Evolutionary conservation across 129 eudicot genomes (phyloP), one percentile per base, ranked within the genome.

Genomic region (Daucus carota): DNA sequence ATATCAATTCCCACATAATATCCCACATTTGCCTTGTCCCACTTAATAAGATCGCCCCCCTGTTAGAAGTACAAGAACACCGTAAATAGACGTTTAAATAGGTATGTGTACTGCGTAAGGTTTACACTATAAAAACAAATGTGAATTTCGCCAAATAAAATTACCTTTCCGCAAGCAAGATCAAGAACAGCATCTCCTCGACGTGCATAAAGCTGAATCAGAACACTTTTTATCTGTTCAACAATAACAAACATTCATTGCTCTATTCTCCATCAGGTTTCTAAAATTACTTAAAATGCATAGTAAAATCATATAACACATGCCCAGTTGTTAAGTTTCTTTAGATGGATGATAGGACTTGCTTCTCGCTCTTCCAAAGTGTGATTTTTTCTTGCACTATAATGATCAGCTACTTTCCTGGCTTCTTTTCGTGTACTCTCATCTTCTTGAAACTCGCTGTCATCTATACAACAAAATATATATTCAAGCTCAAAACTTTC

Each of bases 81-180:
- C 74, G 44, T 74, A 44, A 1, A 33, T 31, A 66, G n/a, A 10
- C 38, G 0, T 26, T 34, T 63, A 4, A 22, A 29, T 62, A 16
- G 34, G 52, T 72, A 72, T 44, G 9, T 33, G 5, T 8, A 52
- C 3, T 38, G 20, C 17, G 43, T 8, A 33, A 26, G 17, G 24
- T 65, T 73, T 36, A 57, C 7, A 34, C 26, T n/a, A n/a, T n/a
- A n/a, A 28, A 10, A 9, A 71, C 76, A 46, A n/a, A n/a, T n/a
- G n/a, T n/a, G n/a, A n/a, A n/a, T n/a, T n/a, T n/a, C 38, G 3
- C 42, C 0, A 31, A 29, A 75, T 52, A 70, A 47, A 60, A 59
- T 67, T 79, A 94, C 99, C 97, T 94, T 94, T 78, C 97, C 97
- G 80, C 99, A 94, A n/a, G 99, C 99, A 86, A 91, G 96, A 94